Conservation (phyloP, 2,329 filamentous ascomycete species). For the Xylariaceae sp. region DNA sequence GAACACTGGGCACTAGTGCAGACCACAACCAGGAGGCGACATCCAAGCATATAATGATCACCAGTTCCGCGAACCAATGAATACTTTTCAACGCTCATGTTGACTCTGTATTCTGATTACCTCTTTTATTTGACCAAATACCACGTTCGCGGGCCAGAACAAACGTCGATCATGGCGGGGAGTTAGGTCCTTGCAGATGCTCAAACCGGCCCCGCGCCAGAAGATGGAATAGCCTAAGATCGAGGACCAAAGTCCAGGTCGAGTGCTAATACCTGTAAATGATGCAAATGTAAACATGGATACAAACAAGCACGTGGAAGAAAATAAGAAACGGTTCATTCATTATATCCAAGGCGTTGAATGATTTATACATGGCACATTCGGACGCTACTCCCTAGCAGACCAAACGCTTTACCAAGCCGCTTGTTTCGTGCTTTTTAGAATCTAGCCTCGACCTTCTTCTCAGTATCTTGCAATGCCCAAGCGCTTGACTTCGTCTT, state of each 20-base stretch:
- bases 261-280: not conserved
- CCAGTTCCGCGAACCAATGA: not conserved
- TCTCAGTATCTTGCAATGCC: conserved; percentile 77
- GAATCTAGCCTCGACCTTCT: conserved; percentile 77
- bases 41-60: not conserved
- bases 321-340: not conserved
- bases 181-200: conserved; percentile 3
- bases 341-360: not conserved
- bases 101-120: not conserved
- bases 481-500: conserved; percentile 70
- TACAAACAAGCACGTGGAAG: not conserved
- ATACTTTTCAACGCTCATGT: not conserved
- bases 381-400: not conserved
- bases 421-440: conserved; percentile 38
- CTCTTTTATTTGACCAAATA: not conserved
- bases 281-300: not conserved
- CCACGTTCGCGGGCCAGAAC: not conserved
- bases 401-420: not conserved
- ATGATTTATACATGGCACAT: conserved; percentile 7
- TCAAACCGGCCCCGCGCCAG: conserved; percentile 20
- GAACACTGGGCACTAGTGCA: not conserved
- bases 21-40: not conserved
- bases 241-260: not conserved
- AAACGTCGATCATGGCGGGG: not conserved
- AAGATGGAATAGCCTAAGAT: conserved; percentile 1